Evolutionary conservation across 305 asterid genomes (phyloP).

Genomic region (Galium porrigens): DNA sequence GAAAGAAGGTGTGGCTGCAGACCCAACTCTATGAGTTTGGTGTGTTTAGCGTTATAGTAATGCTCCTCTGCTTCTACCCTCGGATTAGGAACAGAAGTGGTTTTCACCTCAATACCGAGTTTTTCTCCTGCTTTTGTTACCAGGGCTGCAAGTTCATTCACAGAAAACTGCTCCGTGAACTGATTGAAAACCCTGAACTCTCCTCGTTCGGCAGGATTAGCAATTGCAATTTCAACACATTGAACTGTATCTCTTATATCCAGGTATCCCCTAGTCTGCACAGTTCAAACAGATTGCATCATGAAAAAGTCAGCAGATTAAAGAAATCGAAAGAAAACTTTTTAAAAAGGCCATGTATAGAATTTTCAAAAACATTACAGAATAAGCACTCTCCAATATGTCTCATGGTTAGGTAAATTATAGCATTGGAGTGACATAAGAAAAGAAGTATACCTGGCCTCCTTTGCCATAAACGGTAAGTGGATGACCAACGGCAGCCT

Average conservation of each 20-base stretch:
- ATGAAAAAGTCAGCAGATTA: slow-evolving; percentile 4
- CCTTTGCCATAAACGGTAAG: slow-evolving; percentile 91
- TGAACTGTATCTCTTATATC: slow-evolving; percentile 93
- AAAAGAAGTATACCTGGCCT: slow-evolving; percentile 54
- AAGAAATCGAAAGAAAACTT: background rate
- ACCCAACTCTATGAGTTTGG: slow-evolving; percentile 70
- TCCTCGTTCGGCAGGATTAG: slow-evolving; percentile 80
- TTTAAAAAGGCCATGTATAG: background rate
- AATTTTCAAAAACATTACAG: background rate
- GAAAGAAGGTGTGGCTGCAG: slow-evolving; percentile 80
- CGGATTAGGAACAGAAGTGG: slow-evolving; percentile 68
- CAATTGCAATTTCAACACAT: slow-evolving; percentile 80
- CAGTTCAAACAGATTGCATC: slow-evolving; percentile 1
- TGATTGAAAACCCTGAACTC: slow-evolving; percentile 85
- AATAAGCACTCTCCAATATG: background rate
- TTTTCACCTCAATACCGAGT: slow-evolving; percentile 64
- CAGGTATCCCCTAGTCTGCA: slow-evolving; percentile 84
- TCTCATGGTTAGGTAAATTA: background rate
- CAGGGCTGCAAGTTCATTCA: slow-evolving; percentile 65
- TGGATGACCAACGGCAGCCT: slow-evolving; percentile 93
- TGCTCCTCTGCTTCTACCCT: slow-evolving; percentile 96
- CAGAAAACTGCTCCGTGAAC: slow-evolving; percentile 90
- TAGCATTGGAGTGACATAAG: background rate
- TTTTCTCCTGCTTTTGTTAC: slow-evolving; percentile 72
- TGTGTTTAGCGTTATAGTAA: slow-evolving; percentile 83